phyloP scores from a whole-genome alignment of 805 yeast genomes.

The Candida tammaniensis region DNA sequence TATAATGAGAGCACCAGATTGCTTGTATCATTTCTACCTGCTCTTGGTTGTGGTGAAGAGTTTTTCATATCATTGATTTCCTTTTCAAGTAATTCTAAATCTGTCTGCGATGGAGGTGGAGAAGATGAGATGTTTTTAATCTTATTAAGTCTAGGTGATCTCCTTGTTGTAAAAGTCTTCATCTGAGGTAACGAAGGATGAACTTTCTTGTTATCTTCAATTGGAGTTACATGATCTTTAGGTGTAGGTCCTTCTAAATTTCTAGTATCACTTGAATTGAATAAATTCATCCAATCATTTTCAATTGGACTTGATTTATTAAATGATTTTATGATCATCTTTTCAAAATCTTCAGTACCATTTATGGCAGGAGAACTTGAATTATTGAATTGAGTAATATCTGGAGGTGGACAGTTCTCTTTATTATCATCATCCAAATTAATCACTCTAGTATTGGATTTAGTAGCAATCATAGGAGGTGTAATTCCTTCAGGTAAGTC shows the following conservation, averaged over 20 bases:
- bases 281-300: slow-evolving; percentile 44
- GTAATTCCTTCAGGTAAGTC: slow-evolving; percentile 40
- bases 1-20: slow-evolving; percentile 22
- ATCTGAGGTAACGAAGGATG: slow-evolving; percentile 30
- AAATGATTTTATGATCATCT: slow-evolving; percentile 25
- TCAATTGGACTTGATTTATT: slow-evolving; percentile 38
- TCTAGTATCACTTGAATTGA: slow-evolving; percentile 15
- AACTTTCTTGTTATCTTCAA: slow-evolving; percentile 10
- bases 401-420: slow-evolving; percentile 25
- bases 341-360: slow-evolving; percentile 21
- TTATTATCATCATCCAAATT: slow-evolving; percentile 43
- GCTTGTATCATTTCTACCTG: slow-evolving; percentile 35
- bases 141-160: slow-evolving; percentile 22
- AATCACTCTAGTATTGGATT: slow-evolving; percentile 52
- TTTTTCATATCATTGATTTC: slow-evolving; percentile 17
- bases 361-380: slow-evolving; percentile 16
- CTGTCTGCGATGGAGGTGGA: slow-evolving; percentile 33
- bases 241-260: slow-evolving; percentile 33
- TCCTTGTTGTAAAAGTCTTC: slow-evolving; percentile 25
- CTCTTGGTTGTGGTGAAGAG: slow-evolving; percentile 33
- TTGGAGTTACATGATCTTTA: slow-evolving; percentile 24
- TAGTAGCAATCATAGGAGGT: slow-evolving; percentile 53
- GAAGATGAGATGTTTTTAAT: slow-evolving; percentile 16
- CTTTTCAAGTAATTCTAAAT: slow-evolving; percentile 18
- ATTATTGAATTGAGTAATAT: slow-evolving; percentile 12